A percentile compares a stretch with the other conserved stretches of the same genome.
Conservation (phyloP, 2,329 filamentous ascomycete species). For the Nothopassalora personata region DNA sequence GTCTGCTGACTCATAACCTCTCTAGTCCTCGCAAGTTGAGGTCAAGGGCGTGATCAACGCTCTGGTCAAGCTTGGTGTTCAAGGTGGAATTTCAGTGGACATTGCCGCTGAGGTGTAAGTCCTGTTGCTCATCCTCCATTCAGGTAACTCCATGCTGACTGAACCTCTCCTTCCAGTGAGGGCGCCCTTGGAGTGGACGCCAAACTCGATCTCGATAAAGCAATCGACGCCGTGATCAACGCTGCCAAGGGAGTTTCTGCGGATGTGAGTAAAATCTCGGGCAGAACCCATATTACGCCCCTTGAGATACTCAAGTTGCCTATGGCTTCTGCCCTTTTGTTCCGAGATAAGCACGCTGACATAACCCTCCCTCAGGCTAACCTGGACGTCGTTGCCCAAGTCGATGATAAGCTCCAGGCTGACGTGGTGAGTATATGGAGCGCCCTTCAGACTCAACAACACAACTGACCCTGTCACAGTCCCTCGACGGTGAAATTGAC, state of each 20-base stretch:
- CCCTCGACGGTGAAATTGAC: neutral
- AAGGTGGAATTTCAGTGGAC: neutral
- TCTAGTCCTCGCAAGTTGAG: neutral
- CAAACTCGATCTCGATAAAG: neutral
- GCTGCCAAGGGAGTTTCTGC: neutral
- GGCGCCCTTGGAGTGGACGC: neutral
- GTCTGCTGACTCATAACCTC: too few relatives aligned
- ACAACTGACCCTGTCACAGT: neutral
- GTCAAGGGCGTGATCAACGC: neutral
- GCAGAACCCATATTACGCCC: too few relatives aligned
- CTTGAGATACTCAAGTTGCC: too few relatives aligned
- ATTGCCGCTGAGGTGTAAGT: neutral
- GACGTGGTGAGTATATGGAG: neutral
- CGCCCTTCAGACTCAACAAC: neutral
- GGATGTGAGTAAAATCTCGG: neutral
- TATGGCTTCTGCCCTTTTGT: too few relatives aligned
- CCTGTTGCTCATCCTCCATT: neutral
- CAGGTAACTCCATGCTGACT: neutral
- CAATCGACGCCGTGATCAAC: neutral
- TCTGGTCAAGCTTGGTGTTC: neutral
- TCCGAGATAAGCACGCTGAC: neutral
- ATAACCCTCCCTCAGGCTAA: neutral
- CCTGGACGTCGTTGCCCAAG: neutral
- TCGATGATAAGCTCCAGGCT: neutral
- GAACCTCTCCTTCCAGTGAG: neutral